Evolutionary conservation across 2,329 filamentous ascomycete genomes (phyloP), one percentile per base, ranked within the genome.

Genomic region (Pseudocercospora crystallina): DNA sequence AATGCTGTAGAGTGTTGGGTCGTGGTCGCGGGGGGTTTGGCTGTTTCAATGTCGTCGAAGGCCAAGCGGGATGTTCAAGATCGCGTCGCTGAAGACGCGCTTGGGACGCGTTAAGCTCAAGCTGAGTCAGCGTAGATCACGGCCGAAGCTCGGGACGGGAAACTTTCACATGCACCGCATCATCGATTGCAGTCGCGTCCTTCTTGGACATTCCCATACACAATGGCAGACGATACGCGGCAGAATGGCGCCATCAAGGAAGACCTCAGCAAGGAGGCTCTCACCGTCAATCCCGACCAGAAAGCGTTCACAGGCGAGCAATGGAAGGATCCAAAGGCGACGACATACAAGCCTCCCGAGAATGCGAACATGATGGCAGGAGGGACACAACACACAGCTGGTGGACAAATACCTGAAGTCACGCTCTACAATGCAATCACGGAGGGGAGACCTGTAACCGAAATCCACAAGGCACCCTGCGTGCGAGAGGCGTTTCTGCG

Each of bases 401-500:
- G 75, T 72, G 87, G 78, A 74, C 62, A 85, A 69, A 69, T 82
- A 73, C 84, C 86, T 82, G 61, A 67, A 71, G 67, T 65, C 13
- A 61, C 60, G 1, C 17, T 70, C 5, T 59, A 68, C 33, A 84
- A 89, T 36, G 87, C 82, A 1, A 75, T 91, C 43, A 80, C 82
- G 55, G 81, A 79, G 42, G 60, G 46, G 84, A 77, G 85, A 34
- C 89, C 92, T 63, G 87, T 91, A 57, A 70, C 82, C 38, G 81
- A 83, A 38, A 76, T 95, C 46, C 85, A 91, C 69, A 86, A 87
- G 69, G 81, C 84, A 50, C 92, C 92, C 0, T 97, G 94, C 70
- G 87, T 89, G 14, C 80, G 91, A 54, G 86, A 95, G 66, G 86
- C 89, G 2, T 77, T 96, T 46, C 74, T 97, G 61, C 84, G 87